phyloP scores from a whole-genome alignment of 2,329 filamentous ascomycete genomes.

The Colletotrichum chlorophyti region DNA sequence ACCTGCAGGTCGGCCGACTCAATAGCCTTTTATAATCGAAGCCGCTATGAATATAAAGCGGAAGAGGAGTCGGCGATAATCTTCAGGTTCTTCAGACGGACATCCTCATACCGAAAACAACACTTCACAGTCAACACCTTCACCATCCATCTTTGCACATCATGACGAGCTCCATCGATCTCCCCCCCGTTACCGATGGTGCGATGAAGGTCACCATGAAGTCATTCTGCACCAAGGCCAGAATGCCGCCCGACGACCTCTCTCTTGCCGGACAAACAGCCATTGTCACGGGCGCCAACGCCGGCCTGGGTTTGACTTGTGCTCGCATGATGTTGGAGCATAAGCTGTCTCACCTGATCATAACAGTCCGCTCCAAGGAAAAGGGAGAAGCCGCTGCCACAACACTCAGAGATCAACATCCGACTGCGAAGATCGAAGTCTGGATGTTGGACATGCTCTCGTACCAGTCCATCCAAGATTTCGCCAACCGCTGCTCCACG shows the following conservation, averaged over 20 bases:
- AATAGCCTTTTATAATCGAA: too few relatives aligned
- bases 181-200: neutral
- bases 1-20: too few relatives aligned
- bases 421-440: slow-evolving; percentile 45
- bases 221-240: slow-evolving; percentile 31
- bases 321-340: slow-evolving; percentile 46
- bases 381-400: slow-evolving; percentile 51
- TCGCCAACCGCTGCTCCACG: slow-evolving; percentile 39
- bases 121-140: neutral
- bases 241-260: slow-evolving; percentile 30
- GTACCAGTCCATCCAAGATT: slow-evolving; percentile 46
- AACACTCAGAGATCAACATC: slow-evolving; percentile 36
- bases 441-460: slow-evolving; percentile 48
- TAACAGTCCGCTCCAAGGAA: slow-evolving; percentile 50
- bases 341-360: slow-evolving; percentile 48
- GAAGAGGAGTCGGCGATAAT: too few relatives aligned
- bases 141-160: too few relatives aligned
- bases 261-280: slow-evolving; percentile 45
- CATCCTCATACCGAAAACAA: too few relatives aligned
- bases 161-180: slow-evolving; percentile 20
- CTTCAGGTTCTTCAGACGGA: too few relatives aligned
- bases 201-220: slow-evolving; percentile 32
- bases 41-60: too few relatives aligned
- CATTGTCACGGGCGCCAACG: slow-evolving; percentile 57
- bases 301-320: slow-evolving; percentile 55